Evolutionary conservation across 1,284 basidiomycete species (phyloP).

Genomic region (Apiotrichum akiyoshidainum): DNA sequence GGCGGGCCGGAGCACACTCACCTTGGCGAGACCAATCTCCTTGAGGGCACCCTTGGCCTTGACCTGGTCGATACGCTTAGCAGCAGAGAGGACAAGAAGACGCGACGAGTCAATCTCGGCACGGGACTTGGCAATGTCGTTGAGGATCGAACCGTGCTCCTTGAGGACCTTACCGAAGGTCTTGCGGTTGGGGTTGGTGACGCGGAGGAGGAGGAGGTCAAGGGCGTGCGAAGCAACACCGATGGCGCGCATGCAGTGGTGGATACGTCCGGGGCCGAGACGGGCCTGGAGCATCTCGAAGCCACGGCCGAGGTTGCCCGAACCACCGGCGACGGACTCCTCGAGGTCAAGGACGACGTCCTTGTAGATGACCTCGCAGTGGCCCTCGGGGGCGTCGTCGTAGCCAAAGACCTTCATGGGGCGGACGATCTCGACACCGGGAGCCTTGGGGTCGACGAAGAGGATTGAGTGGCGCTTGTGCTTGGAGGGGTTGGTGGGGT

Average conservation of each 20-base stretch:
- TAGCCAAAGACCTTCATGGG: conserved; percentile 92
- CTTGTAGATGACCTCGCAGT: conserved; percentile 91
- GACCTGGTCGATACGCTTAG: conserved; percentile 85
- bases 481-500: conserved; percentile 45
- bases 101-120: conserved; percentile 88
- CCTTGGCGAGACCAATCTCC: conserved; percentile 93
- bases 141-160: conserved; percentile 86
- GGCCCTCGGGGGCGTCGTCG: conserved; percentile 92
- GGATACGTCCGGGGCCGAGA: conserved; percentile 91
- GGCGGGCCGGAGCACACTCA: conserved; percentile 22
- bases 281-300: conserved; percentile 98
- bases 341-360: conserved; percentile 78
- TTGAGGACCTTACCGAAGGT: conserved; percentile 90
- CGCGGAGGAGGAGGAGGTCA: conserved; percentile 84
- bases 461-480: conserved; percentile 91
- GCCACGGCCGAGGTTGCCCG: conserved; percentile 72
- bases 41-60: conserved; percentile 92
- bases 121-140: conserved; percentile 84
- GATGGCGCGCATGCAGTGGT: conserved; percentile 97
- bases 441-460: conserved; percentile 79
- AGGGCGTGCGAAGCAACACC: conserved; percentile 81
- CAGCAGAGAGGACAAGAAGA: conserved; percentile 85
- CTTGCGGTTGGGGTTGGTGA: conserved; percentile 82
- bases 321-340: conserved; percentile 65
- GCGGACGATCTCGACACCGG: conserved; percentile 83